phyloP scores from a whole-genome alignment of 2,329 filamentous ascomycete genomes.

The Penicillium sp. region DNA sequence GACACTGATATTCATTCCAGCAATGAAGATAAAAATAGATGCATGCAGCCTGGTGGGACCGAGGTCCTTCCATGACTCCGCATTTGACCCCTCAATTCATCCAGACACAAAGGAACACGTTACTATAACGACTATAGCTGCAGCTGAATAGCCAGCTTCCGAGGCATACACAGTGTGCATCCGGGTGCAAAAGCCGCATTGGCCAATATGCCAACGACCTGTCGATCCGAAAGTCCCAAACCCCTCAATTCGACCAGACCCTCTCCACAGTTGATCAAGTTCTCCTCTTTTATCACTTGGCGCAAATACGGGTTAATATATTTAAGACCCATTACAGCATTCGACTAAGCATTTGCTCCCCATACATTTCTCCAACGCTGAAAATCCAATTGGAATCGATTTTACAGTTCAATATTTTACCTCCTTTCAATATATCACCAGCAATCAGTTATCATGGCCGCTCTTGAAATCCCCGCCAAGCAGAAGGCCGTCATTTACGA shows the following conservation, averaged over 20 bases:
- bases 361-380: neutral
- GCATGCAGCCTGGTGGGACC: neutral
- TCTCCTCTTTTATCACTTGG: neutral
- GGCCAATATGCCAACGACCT: neutral
- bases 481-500: constrained; percentile 59
- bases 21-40: neutral
- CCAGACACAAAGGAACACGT: neutral
- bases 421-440: neutral
- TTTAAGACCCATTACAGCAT: neutral
- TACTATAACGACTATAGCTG: neutral
- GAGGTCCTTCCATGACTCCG: neutral
- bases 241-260: neutral
- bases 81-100: neutral
- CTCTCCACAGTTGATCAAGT: neutral
- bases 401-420: neutral
- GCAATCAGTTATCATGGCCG: constrained; percentile 24
- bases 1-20: neutral
- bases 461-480: constrained; percentile 46
- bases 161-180: neutral
- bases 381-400: neutral
- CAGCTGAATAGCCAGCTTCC: neutral
- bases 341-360: too few species aligned
- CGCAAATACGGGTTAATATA: neutral
- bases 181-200: neutral
- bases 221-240: neutral